Evolutionary conservation across 768 basidiomycete species (phyloP).

Genomic region (Mycena metata): DNA sequence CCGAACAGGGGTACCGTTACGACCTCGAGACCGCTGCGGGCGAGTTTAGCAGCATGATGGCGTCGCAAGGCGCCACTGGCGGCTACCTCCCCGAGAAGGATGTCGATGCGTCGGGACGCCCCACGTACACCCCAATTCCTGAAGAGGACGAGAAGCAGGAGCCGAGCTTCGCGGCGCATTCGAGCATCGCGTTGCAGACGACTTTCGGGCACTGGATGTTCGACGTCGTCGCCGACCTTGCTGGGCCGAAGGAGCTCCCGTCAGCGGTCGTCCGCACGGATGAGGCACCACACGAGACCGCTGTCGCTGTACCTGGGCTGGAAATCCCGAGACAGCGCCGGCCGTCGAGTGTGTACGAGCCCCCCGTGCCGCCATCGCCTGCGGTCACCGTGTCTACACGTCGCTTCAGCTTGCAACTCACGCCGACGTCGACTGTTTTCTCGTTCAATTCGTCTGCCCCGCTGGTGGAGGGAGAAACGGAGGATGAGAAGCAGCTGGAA

Average conservation of each 20-base stretch:
- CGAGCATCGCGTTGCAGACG: constrained; percentile 49
- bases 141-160: constrained; percentile 60
- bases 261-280: constrained; percentile 43
- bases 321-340: constrained; percentile 45
- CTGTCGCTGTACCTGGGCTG: constrained; percentile 24
- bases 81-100: constrained; percentile 63
- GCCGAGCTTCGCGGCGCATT: constrained; percentile 47
- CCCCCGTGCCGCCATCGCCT: constrained; percentile 38
- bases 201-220: constrained; percentile 89
- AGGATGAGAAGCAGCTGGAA: constrained; percentile 31
- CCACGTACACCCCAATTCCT: constrained; percentile 62
- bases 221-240: constrained; percentile 77
- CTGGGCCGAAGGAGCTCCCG: constrained; percentile 29
- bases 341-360: constrained; percentile 55
- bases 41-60: constrained; percentile 70
- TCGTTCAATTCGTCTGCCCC: constrained; percentile 40
- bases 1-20: constrained; percentile 78
- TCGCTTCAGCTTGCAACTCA: constrained; percentile 75
- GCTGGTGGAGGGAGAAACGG: constrained; percentile 28
- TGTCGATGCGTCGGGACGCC: constrained; percentile 45
- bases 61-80: constrained; percentile 60
- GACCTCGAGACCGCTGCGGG: constrained; percentile 70
- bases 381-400: constrained; percentile 51
- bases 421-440: constrained; percentile 64
- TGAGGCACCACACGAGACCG: constrained; percentile 50